Base-by-base conservation (phyloP, 2,329 filamentous ascomycete species). In the Cytospora piceicola region DNA sequence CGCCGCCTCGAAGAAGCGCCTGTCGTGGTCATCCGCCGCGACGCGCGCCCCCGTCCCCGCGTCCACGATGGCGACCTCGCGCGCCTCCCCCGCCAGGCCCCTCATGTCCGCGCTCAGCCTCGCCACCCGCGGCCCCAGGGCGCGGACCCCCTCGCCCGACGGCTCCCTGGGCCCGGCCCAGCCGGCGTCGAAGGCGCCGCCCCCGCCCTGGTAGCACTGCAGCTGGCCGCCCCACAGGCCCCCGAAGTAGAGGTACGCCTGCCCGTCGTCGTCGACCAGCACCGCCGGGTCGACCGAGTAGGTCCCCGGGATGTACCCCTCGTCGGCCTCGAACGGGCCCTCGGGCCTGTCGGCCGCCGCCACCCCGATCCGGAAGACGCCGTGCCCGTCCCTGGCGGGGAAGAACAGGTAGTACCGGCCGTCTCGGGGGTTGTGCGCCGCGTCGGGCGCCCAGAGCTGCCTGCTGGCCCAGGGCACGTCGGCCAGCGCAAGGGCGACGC, bases 381-480 rank as follows among this genome's bases (percentile, higher is more conserved):
- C 86, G 32, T 88, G 76, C 74, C 88, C 83, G 75, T 93, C 90
- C 39, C 90, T 83, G 12, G 91, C 91, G 0, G 91, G 91, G 80
- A 92, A 93, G 79, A 88, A 92, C 1, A 94, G 83, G 75, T 90
- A 92, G 80, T 90, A 93, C 77, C 88, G 88, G 24, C 71, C 89
- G 75, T 90, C 82, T 72, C 87, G 88, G 72, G 75, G 77, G 30
- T 65, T 63, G 59, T 61, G 61, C 1, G 90, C 91, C 2, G 90
- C 90, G 76, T 94, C 91, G 20, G 91, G 91, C 0, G 91, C 91
- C 91, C 91, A 94, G 58, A 93, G 83, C 76, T 94, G 91, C 78
- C 91, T 92, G 32, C 84, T 87, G 0, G 88, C 90, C 91, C 91
- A 94, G 34, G 90, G 90, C 36, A 94, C 81, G 72, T 92, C 87